phyloP scores from a whole-genome alignment of 768 basidiomycete genomes.

The Neoboletus brunneissimus region DNA sequence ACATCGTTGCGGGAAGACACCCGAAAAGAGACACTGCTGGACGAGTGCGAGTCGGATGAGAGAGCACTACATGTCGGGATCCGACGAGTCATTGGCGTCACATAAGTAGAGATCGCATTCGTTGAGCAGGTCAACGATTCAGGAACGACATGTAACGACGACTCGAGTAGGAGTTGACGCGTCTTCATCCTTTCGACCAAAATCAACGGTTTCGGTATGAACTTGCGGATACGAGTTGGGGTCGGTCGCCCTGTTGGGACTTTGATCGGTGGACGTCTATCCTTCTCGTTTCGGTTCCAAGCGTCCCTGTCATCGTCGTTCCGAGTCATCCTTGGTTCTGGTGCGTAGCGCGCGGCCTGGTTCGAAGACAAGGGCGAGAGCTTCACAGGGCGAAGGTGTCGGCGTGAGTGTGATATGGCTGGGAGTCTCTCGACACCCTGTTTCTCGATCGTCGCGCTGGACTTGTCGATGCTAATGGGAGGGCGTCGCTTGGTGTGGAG shows the following conservation, averaged over 20 bases:
- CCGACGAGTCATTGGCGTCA: not conserved
- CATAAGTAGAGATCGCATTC: too few species aligned
- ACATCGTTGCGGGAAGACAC: constrained; percentile 1
- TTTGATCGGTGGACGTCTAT: not conserved
- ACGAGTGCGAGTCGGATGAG: not conserved
- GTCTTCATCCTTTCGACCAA: constrained; percentile 26
- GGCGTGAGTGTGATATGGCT: not conserved
- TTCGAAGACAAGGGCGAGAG: not conserved
- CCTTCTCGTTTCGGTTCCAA: not conserved
- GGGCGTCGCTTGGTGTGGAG: constrained; percentile 25
- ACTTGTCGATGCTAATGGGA: not conserved
- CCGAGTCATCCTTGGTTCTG: constrained; percentile 3
- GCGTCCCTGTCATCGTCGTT: not conserved
- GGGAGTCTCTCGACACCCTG: not conserved
- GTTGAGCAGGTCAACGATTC: not conserved
- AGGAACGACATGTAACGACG: not conserved
- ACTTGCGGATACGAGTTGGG: constrained; percentile 10
- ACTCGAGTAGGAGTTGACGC: constrained; percentile 4
- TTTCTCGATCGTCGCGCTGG: not conserved
- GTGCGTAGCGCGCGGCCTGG: not conserved
- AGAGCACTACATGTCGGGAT: not conserved
- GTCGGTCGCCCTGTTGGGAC: not conserved
- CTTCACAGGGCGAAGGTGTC: not conserved
- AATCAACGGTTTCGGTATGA: constrained; percentile 25
- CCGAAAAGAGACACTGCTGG: constrained; percentile 8